Conservation (phyloP, 2,329 filamentous ascomycete species). For the Ascochyta rabiei region DNA sequence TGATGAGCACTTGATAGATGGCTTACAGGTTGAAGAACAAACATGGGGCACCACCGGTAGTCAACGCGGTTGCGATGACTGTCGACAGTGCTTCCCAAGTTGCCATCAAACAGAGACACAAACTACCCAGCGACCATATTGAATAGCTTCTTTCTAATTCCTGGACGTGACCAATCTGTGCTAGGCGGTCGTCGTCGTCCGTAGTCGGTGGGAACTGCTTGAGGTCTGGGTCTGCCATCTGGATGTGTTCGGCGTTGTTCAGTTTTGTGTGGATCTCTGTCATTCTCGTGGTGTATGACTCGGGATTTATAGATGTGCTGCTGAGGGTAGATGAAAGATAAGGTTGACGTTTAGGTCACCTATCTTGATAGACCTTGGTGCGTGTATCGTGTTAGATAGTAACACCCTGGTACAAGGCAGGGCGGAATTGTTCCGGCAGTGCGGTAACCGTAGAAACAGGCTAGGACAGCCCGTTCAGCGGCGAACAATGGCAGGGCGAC, state of each 20-base stretch:
- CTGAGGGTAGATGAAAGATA: constrained; percentile 8
- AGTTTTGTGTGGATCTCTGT: constrained; percentile 10
- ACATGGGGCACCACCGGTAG: constrained; percentile 55
- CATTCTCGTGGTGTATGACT: not conserved
- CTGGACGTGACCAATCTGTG: constrained; percentile 30
- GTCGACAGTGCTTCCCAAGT: constrained; percentile 59
- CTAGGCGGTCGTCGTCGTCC: constrained; percentile 24
- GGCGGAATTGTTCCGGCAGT: constrained; percentile 12
- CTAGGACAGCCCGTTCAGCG: not conserved
- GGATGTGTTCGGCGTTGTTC: constrained; percentile 1
- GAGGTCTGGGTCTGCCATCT: constrained; percentile 18
- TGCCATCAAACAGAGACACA: constrained; percentile 58
- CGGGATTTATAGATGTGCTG: constrained; percentile 5
- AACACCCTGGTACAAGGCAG: constrained; percentile 1
- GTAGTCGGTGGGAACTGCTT: constrained; percentile 9
- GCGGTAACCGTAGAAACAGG: not conserved
- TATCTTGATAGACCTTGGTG: constrained; percentile 2
- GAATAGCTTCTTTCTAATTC: constrained; percentile 49
- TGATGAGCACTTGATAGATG: not conserved
- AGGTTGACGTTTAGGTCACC: constrained; percentile 1
- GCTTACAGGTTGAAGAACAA: constrained; percentile 54
- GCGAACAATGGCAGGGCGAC: not conserved
- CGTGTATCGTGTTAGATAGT: constrained; percentile 11
- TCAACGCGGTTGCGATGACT: constrained; percentile 54
- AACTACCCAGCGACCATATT: constrained; percentile 52